These are phyloP conservation scores for Verticillium albo-atrum DNA, from an alignment of 2,329 filamentous ascomycete genomes.

Conservation along the genomic window DNA sequence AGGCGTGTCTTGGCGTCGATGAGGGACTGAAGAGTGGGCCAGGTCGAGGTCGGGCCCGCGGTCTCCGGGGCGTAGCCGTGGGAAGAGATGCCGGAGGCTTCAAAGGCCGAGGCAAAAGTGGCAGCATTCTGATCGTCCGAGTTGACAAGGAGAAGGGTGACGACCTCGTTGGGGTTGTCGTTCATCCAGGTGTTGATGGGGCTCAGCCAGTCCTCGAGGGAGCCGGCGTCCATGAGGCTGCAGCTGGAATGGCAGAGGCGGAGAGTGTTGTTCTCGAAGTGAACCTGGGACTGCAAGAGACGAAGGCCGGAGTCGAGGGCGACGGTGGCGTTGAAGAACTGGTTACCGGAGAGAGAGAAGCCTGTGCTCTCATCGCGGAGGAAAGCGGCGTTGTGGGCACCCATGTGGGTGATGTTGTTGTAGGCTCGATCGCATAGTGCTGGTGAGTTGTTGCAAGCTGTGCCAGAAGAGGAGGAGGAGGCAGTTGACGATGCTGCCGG, in stretches of 20 bases:
- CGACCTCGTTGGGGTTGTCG: constrained; percentile 66
- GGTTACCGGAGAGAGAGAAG: constrained; percentile 64
- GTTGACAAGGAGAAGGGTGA: constrained; percentile 72
- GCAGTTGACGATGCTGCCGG: constrained; percentile 8
- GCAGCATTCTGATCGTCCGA: constrained; percentile 52
- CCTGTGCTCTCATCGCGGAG: constrained; percentile 58
- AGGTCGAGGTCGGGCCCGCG: constrained; percentile 27
- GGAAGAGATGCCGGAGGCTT: constrained; percentile 53
- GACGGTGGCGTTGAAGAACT: constrained; percentile 67
- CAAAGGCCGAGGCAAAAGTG: constrained; percentile 50
- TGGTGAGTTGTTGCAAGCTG: constrained; percentile 78
- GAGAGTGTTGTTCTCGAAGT: constrained; percentile 54
- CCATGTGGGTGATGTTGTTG: constrained; percentile 72
- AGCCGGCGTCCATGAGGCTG: constrained; percentile 63
- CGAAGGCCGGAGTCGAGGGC: constrained; percentile 69
- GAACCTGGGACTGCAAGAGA: constrained; percentile 68
- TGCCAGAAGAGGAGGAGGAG: constrained; percentile 21
- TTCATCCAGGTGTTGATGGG: constrained; percentile 67
- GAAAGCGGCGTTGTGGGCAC: constrained; percentile 72
- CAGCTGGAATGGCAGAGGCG: constrained; percentile 69
- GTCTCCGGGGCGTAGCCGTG: constrained; percentile 53
- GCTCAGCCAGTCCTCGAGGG: constrained; percentile 58
- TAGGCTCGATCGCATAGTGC: constrained; percentile 67
- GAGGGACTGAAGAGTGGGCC: constrained; percentile 69
- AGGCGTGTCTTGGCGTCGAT: constrained; percentile 62